Evolutionary conservation across 1,284 basidiomycete species (phyloP).

Genomic region (Irpex rosettiformis): DNA sequence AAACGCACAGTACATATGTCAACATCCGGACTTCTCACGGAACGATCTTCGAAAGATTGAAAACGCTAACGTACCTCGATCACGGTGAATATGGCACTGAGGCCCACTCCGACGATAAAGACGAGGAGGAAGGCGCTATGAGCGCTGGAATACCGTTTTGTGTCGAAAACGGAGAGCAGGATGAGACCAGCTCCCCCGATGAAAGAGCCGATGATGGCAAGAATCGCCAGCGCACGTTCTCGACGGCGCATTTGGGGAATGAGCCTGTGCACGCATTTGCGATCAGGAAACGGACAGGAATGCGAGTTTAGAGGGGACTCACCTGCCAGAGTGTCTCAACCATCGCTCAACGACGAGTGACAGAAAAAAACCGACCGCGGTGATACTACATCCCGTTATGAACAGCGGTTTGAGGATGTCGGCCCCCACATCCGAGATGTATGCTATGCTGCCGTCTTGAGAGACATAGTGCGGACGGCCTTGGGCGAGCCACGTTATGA

Average conservation of each 20-base stretch:
- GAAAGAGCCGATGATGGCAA: slow-evolving; percentile 58
- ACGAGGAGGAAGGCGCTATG: slow-evolving; percentile 63
- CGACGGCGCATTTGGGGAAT: slow-evolving; percentile 52
- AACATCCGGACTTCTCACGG: background rate
- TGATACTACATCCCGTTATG: slow-evolving; percentile 56
- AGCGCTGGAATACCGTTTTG: slow-evolving; percentile 41
- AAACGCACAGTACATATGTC: background rate
- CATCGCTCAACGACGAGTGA: slow-evolving; percentile 57
- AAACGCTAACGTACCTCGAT: slow-evolving; percentile 46
- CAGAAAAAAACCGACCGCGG: slow-evolving; percentile 57
- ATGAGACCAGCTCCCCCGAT: slow-evolving; percentile 43
- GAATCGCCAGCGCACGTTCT: slow-evolving; percentile 48
- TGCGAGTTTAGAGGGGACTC: slow-evolving; percentile 10
- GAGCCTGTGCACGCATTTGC: slow-evolving; percentile 36
- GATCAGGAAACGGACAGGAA: background rate
- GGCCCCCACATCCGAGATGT: slow-evolving; percentile 74
- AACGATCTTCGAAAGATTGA: background rate
- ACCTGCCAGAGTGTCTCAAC: slow-evolving; percentile 61
- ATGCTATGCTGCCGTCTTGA: slow-evolving; percentile 54
- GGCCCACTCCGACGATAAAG: slow-evolving; percentile 52
- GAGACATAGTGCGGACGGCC: slow-evolving; percentile 47
- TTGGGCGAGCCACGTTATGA: slow-evolving; percentile 59
- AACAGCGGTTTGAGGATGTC: slow-evolving; percentile 70
- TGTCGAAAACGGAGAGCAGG: slow-evolving; percentile 67
- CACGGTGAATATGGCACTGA: slow-evolving; percentile 70